Conservation (phyloP, 2,329 filamentous ascomycete species). For the Pyrenophora tritici-repentis region DNA sequence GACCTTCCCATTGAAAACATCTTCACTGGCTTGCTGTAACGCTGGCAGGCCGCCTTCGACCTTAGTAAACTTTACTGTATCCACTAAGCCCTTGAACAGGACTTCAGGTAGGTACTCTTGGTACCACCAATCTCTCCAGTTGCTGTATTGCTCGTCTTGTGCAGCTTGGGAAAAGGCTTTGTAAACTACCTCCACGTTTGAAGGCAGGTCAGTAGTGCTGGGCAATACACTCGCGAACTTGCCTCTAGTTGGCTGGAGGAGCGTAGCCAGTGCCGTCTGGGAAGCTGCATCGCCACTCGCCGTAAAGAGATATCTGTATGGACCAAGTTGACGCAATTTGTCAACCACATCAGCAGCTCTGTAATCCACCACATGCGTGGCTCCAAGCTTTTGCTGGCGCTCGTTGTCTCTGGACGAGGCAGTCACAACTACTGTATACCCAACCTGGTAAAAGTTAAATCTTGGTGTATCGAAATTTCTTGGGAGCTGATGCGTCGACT, state of each 20-base stretch:
- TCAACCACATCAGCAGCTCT: slow-evolving; percentile 31
- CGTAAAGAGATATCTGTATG: slow-evolving; percentile 36
- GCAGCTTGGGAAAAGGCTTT: slow-evolving; percentile 34
- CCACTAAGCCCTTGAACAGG: slow-evolving; percentile 25
- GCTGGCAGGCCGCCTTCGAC: slow-evolving; percentile 28
- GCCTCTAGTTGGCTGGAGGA: slow-evolving; percentile 27
- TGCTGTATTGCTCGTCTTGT: slow-evolving; percentile 25
- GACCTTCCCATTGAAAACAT: slow-evolving; percentile 30
- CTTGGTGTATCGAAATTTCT: neutral
- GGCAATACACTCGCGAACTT: slow-evolving; percentile 30
- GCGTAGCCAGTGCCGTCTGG: slow-evolving; percentile 29
- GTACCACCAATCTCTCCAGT: slow-evolving; percentile 34
- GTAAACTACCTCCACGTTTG: slow-evolving; percentile 32
- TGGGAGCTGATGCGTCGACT: neutral
- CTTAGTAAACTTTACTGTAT: slow-evolving; percentile 29
- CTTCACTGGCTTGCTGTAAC: slow-evolving; percentile 29
- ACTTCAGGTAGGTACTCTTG: slow-evolving; percentile 32
- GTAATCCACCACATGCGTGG: slow-evolving; percentile 32
- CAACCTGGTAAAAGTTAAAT: slow-evolving; percentile 29
- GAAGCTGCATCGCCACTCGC: slow-evolving; percentile 33
- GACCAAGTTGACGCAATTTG: slow-evolving; percentile 24
- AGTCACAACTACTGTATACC: slow-evolving; percentile 33
- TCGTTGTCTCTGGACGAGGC: slow-evolving; percentile 30
- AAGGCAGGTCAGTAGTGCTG: slow-evolving; percentile 25
- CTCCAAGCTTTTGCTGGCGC: slow-evolving; percentile 31